A percentile compares a stretch with the other conserved stretches of the same genome.
phyloP scores from a whole-genome alignment of 345 rosid genomes.

The Brassica carinata region DNA sequence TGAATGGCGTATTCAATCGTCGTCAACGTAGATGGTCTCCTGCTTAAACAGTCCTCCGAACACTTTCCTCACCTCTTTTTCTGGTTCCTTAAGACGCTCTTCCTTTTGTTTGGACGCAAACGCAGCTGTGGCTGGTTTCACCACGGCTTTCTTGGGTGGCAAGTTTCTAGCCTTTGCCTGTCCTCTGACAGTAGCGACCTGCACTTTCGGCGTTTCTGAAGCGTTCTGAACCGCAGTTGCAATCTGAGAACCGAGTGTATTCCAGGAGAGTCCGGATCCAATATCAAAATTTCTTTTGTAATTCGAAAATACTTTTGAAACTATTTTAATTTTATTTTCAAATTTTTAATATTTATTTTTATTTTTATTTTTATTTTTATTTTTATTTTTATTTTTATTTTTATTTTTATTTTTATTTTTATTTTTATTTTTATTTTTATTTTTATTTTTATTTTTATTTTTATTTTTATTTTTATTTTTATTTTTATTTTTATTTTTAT shows the following conservation, averaged over 20 bases:
- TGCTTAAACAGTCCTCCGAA: slow-evolving; percentile 91
- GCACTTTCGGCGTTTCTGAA: slow-evolving; percentile 51
- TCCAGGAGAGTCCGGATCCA: slow-evolving; percentile 69
- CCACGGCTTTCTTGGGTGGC: slow-evolving; percentile 59
- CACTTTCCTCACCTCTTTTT: slow-evolving; percentile 72
- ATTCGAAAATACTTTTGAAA: no score
- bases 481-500: no score
- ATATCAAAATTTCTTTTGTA: slow-evolving; percentile 42
- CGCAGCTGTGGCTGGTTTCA: slow-evolving; percentile 42
- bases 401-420: no score
- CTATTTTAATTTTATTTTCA: no score
- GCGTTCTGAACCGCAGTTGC: slow-evolving; percentile 53
- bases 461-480: no score
- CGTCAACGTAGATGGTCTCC: slow-evolving; percentile 86
- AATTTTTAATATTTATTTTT: no score
- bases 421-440: no score
- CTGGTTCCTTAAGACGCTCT: slow-evolving; percentile 27
- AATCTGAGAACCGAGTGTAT: slow-evolving; percentile 66
- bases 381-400: no score
- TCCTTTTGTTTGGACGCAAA: slow-evolving; percentile 47
- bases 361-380: no score
- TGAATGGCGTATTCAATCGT: slow-evolving; percentile 49
- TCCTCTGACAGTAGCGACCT: slow-evolving; percentile 86
- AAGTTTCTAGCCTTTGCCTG: slow-evolving; percentile 78
- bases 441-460: no score